These are phyloP conservation scores for Gnetum montanum DNA, from an alignment of 75 land plant genomes.

Conservation along the genomic window DNA sequence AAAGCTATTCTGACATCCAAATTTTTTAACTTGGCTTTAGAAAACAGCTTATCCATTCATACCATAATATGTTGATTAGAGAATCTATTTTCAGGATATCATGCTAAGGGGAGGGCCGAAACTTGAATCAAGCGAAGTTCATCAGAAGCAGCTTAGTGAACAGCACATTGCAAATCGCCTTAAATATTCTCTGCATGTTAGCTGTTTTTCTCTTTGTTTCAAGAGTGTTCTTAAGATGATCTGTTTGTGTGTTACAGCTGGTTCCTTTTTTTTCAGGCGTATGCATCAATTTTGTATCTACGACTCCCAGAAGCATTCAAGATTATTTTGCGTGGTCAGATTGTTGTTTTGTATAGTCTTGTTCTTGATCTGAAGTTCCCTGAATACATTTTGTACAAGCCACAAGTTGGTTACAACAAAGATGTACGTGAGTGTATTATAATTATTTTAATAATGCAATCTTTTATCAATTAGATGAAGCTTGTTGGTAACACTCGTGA, in stretches of 20 bases:
- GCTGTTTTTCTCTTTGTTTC: no score
- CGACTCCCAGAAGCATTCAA: slow-evolving; percentile 50
- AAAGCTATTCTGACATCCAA: no score
- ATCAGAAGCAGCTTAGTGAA: slow-evolving; percentile 16
- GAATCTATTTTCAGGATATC: slow-evolving; percentile 89
- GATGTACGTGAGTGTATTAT: slow-evolving; percentile 37
- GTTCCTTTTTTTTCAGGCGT: slow-evolving; percentile 53
- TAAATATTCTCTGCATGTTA: slow-evolving; percentile 73
- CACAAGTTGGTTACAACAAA: slow-evolving; percentile 41
- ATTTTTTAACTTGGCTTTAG: no score
- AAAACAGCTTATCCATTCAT: no score
- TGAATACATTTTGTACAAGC: slow-evolving; percentile 69
- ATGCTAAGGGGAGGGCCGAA: slow-evolving; percentile 28
- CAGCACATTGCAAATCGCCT: slow-evolving; percentile 50
- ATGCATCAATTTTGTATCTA: slow-evolving; percentile 79
- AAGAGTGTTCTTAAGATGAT: not conserved
- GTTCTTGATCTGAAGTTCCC: slow-evolving; percentile 63
- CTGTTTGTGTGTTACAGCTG: not conserved
- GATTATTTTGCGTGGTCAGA: slow-evolving; percentile 61
- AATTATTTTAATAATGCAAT: not conserved
- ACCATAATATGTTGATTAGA: no score
- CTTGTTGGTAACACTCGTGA: no score
- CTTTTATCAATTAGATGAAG: slow-evolving; percentile 1
- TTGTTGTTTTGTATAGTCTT: slow-evolving; percentile 61
- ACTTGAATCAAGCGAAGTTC: not conserved